Evolutionary conservation across 345 rosid genomes (phyloP), one percentile per base, ranked within the genome.

Genomic region (Bruguiera gymnorhiza): DNA sequence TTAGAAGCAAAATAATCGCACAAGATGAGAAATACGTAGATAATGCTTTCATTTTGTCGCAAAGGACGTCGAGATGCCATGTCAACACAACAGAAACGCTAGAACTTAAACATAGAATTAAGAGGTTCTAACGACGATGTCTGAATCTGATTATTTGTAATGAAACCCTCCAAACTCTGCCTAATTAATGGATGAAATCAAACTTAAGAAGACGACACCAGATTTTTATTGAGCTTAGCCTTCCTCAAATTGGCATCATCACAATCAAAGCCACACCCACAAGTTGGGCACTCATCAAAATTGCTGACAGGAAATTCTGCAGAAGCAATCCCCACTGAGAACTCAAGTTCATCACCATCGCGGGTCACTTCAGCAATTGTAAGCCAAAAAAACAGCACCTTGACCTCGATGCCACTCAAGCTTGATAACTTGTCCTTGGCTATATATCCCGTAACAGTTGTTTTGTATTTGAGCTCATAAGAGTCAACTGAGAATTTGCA

Each of bases 201-300:
- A 21, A 4, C 30, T 71, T 26, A 76, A 66, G 68, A 66, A 61
- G 65, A 57, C 2, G 75, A 72, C 20, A 66, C 21, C 1, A 8
- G 21, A 53, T n/a, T 52, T 43, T 43, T 43, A 60, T 54, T 26
- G 11, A 66, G 30, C 31, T 55, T 65, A 18, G 20, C n/a, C 67
- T 46, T 43, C 66, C 65, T 70, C 21, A 36, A 54, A 31, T 23
- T 32, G 2, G 2, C 71, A 51, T 50, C 68, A 19, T 60, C 68
- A 59, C 86, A 86, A 29, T 76, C 86, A 30, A 84, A 86, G 32
- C 90, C 86, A 55, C 88, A 83, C 31, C 87, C 89, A 62, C 89
- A 84, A 13, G 79, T 60, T 4, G 85, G 86, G 36, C 69, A 69
- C 71, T 81, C 87, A 3, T 23, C 29, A 19, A 86, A 84, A 56